Base-by-base conservation (phyloP, 345 rosid species). In the Eucalyptus decipiens region DNA sequence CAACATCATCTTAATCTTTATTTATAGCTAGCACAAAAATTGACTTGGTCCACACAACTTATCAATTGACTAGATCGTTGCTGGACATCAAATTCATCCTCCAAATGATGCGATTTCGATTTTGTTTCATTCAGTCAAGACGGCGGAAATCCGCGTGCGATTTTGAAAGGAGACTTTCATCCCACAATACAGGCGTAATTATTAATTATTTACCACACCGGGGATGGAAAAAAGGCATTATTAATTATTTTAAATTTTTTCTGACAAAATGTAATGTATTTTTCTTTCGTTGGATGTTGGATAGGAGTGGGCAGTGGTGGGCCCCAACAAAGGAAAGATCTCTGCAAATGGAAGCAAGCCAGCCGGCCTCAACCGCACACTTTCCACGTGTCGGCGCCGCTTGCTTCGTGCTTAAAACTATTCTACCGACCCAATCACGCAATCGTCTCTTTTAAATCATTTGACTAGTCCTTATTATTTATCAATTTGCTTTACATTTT, bases 281-380 rank as follows among this genome's bases (percentile, higher is more conserved):
- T 18, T 34, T 19, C 42, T 11, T 19, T 10, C 14, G 24, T 18
- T n/a, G n/a, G n/a, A n/a, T n/a, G n/a, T n/a, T 9, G 81, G 83
- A 40, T 76, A 37, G 83, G 47, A 11, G 47, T 40, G 45, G 28
- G 28, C 45, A 37, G 83, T 40, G 83, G 83, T 40, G 83, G 83
- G 76, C 21, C 83, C 83, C 47, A 40, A 3, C 47, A 76, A 21
- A 21, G 47, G 26, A 9, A 47, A 40, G 83, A 76, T 76, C 83
- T 40, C 83, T 21, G 83, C 83, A 37, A 76, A 76, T 76, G 83
- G 83, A 76, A 76, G 47, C 83, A 76, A 76, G 83, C 83, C 83
- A 76, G 83, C 83, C 83, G 83, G 47, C 83, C 83, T 40, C 83
- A 40, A 12, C 83, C 83, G 28, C 12, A 11, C 83, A 23, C 47